Evolutionary conservation across 78 protist species (phyloP).

Genomic region (Dictyostelium purpureum): DNA sequence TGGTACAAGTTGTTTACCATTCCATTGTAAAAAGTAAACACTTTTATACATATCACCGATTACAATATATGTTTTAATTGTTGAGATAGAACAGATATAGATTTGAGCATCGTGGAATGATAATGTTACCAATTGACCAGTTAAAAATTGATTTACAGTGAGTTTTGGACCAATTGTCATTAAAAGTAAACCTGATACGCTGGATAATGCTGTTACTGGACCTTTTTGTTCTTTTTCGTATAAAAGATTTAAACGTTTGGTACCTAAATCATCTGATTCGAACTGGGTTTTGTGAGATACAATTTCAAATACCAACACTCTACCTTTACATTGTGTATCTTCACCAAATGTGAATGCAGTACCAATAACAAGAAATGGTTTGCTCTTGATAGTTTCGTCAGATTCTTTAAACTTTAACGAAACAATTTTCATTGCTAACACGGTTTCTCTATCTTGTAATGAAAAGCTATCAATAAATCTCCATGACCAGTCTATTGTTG

Average conservation of each 20-base stretch:
- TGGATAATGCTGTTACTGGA: conserved; percentile 59
- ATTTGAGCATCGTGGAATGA: conserved; percentile 84
- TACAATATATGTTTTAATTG: conserved; percentile 70
- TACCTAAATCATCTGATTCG: conserved; percentile 15
- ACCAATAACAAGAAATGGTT: conserved; percentile 74
- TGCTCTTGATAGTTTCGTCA: conserved; percentile 19
- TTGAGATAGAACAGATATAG: conserved; percentile 38
- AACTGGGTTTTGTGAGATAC: conserved; percentile 41
- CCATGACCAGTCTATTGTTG: conserved; percentile 31
- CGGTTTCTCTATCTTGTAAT: conserved; percentile 47
- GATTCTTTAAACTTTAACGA: conserved; percentile 20
- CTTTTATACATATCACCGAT: conserved; percentile 75
- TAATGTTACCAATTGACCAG: conserved; percentile 38
- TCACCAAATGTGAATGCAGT: conserved; percentile 77
- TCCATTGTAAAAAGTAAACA: conserved; percentile 69
- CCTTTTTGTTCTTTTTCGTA: conserved; percentile 82
- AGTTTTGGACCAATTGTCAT: conserved; percentile 84
- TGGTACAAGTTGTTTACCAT: conserved; percentile 24
- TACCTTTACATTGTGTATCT: conserved; percentile 76
- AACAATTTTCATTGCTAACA: conserved; percentile 29
- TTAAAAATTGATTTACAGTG: conserved; percentile 8
- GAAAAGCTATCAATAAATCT: conserved; percentile 54
- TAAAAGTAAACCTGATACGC: conserved; percentile 48
- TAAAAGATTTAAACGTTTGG: conserved; percentile 37
- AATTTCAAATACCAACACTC: conserved; percentile 75